Evolutionary conservation across 176 grass and related monocot species (phyloP).

Genomic region (Oryza brachyantha): DNA sequence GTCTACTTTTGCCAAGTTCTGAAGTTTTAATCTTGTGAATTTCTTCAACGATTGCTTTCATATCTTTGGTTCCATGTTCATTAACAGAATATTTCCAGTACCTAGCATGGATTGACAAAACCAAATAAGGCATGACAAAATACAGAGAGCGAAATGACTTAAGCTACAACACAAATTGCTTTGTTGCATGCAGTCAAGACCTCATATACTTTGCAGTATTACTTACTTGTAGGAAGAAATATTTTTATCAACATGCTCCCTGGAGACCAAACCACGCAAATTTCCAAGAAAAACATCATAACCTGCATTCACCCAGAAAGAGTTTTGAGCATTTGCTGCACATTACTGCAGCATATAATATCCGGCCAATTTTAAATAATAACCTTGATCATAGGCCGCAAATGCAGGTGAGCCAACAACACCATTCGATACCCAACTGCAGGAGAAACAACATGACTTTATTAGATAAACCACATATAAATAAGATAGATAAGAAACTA

Average conservation of each 20-base stretch:
- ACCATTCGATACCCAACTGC: constrained; percentile 96
- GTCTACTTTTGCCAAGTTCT: constrained; percentile 48
- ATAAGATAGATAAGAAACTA: background rate
- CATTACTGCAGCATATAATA: constrained; percentile 6
- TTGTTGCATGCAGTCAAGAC: constrained; percentile 1
- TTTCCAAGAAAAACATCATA: constrained; percentile 99
- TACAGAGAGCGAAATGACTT: background rate
- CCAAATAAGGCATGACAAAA: background rate
- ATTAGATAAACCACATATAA: background rate
- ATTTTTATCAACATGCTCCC: constrained; percentile 77
- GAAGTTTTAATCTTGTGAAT: constrained; percentile 91
- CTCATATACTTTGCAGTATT: background rate
- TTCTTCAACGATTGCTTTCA: constrained; percentile 84
- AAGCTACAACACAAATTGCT: background rate
- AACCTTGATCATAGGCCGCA: constrained; percentile 98
- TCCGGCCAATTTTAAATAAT: constrained; percentile 26
- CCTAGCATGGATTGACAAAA: constrained; percentile 35
- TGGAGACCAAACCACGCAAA: constrained; percentile 88
- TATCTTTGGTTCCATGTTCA: constrained; percentile 90
- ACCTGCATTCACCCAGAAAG: constrained; percentile 38
- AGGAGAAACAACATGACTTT: background rate
- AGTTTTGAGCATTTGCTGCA: constrained; percentile 11
- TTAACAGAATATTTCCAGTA: constrained; percentile 99
- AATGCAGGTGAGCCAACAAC: constrained; percentile 98
- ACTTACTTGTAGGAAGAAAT: constrained; percentile 95